These are phyloP conservation scores for Keithomyces neogunnii DNA, from an alignment of 2,329 filamentous ascomycete genomes.

Conservation along the genomic window DNA sequence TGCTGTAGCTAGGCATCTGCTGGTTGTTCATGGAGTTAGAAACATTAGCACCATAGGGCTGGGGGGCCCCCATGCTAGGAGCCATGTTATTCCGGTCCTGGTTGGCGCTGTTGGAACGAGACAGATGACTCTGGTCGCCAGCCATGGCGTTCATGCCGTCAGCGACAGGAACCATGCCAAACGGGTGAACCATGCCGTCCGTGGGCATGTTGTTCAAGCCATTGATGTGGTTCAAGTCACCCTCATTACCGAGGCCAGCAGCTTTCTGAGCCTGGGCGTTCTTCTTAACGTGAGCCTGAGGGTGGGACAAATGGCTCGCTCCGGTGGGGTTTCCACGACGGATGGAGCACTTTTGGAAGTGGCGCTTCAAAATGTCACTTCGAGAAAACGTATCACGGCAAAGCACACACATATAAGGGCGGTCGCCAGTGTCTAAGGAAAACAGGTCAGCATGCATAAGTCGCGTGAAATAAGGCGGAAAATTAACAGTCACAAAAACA, in stretches of 20 bases:
- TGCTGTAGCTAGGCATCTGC: constrained; percentile 56
- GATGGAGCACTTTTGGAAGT: constrained; percentile 98
- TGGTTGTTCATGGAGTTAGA: constrained; percentile 56
- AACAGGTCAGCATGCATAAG: constrained; percentile 23
- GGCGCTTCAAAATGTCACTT: constrained; percentile 96
- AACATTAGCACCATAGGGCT: constrained; percentile 50
- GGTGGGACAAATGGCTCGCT: constrained; percentile 88
- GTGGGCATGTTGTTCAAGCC: constrained; percentile 49
- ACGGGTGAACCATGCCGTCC: constrained; percentile 50
- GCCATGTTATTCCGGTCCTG: constrained; percentile 49
- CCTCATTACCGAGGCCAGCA: constrained; percentile 42
- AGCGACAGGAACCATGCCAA: constrained; percentile 46
- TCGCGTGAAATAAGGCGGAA: constrained; percentile 3
- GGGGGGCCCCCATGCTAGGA: constrained; percentile 42
- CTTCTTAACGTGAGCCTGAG: constrained; percentile 82
- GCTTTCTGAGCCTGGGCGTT: constrained; percentile 52
- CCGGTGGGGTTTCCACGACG: constrained; percentile 92
- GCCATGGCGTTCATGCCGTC: constrained; percentile 52
- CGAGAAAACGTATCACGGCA: constrained; percentile 97
- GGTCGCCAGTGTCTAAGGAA: constrained; percentile 79
- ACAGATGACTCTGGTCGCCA: constrained; percentile 54
- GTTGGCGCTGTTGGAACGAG: constrained; percentile 48
- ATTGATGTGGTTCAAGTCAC: constrained; percentile 51
- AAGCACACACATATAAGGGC: constrained; percentile 95
- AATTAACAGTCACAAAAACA: neutral